phyloP scores from a whole-genome alignment of 306 rosid genomes.

The Carpinus fangiana region DNA sequence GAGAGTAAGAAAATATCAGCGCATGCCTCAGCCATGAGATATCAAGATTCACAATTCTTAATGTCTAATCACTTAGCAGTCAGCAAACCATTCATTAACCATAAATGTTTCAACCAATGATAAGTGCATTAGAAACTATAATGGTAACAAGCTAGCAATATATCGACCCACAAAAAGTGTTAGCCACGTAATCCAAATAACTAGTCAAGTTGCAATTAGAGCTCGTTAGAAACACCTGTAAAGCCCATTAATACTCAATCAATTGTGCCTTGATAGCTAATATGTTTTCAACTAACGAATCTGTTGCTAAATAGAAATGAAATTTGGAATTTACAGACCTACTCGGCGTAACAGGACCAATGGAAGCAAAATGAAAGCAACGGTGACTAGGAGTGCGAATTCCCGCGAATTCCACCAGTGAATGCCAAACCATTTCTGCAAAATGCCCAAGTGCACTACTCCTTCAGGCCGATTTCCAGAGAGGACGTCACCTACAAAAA shows the following conservation, averaged over 20 bases:
- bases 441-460: conserved; percentile 70
- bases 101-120: neutral
- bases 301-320: neutral
- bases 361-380: conserved; percentile 70
- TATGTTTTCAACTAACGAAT: neutral
- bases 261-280: neutral
- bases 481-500: conserved; percentile 68
- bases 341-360: conserved; percentile 67
- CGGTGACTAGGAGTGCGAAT: conserved; percentile 52
- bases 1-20: neutral
- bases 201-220: too few relatives aligned
- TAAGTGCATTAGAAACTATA: neutral
- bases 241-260: too few relatives aligned
- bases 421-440: conserved; percentile 93
- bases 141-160: neutral
- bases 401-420: conserved; percentile 96
- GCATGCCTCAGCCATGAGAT: neutral
- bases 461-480: conserved; percentile 59
- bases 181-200: too few relatives aligned
- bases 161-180: neutral
- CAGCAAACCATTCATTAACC: neutral
- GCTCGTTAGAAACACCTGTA: too few relatives aligned
- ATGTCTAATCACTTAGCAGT: neutral
- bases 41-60: neutral
- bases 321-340: conserved; percentile 45